phyloP scores from a whole-genome alignment of 140 eudicot species.

The Flaveria floridana region DNA sequence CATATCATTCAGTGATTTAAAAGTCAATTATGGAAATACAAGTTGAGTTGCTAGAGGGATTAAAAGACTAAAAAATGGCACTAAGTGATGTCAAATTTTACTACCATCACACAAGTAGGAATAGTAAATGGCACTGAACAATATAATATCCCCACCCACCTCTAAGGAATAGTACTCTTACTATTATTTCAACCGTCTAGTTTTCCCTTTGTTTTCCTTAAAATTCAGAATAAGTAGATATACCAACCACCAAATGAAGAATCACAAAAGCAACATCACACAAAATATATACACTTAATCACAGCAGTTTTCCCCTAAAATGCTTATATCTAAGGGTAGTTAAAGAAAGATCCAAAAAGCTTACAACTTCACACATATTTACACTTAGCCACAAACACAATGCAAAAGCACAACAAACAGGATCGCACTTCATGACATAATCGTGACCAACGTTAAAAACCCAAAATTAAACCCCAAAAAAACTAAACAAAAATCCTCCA shows the following conservation, averaged over 20 bases:
- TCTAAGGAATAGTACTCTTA: too few relatives aligned
- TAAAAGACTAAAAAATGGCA: background rate
- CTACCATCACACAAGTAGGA: background rate
- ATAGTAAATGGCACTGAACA: background rate
- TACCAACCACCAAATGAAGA: constrained; percentile 3
- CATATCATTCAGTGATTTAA: background rate
- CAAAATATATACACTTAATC: background rate
- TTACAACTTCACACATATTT: constrained; percentile 1
- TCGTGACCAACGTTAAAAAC: background rate
- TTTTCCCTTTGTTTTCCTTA: background rate
- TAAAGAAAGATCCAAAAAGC: constrained; percentile 21
- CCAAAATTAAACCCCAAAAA: background rate
- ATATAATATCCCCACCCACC: too few relatives aligned
- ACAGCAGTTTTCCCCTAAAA: background rate
- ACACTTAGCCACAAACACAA: background rate
- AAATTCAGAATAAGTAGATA: background rate
- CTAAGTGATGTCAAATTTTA: background rate
- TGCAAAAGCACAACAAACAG: background rate
- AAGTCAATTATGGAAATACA: background rate
- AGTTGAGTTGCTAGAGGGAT: background rate
- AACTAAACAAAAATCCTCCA: too few relatives aligned
- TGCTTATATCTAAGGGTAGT: background rate
- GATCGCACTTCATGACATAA: background rate
- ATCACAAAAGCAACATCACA: background rate
- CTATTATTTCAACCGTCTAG: background rate